Percentiles rank a stretch among this genome's conserved stretches.
Evolutionary conservation across 805 yeast genomes (phyloP).

Genomic region (Naumovozyma baii): DNA sequence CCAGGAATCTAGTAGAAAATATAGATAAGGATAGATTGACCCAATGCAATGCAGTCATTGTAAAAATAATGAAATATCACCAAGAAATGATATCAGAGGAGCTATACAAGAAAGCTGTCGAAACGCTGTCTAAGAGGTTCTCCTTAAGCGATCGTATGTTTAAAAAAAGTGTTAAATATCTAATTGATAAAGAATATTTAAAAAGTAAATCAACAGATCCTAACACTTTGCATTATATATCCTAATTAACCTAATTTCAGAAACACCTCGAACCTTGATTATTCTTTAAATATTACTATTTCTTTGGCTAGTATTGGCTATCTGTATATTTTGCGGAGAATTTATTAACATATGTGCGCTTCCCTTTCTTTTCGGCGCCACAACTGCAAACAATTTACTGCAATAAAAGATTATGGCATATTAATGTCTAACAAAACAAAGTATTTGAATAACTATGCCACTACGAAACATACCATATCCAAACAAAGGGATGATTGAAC

Average conservation of each 20-base stretch:
- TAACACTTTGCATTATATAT: neutral
- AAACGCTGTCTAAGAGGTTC: slow-evolving; percentile 53
- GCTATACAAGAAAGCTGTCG: slow-evolving; percentile 54
- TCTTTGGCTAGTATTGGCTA: too few relatives aligned
- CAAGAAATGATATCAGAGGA: slow-evolving; percentile 53
- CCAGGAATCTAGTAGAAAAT: slow-evolving; percentile 40
- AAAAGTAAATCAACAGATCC: slow-evolving; percentile 57
- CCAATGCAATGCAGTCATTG: slow-evolving; percentile 77
- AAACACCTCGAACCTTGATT: too few relatives aligned
- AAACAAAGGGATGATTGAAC: too few relatives aligned
- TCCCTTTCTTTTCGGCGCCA: too few relatives aligned
- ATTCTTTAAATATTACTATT: too few relatives aligned
- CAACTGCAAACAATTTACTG: too few relatives aligned
- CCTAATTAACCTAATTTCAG: too few relatives aligned
- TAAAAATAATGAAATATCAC: slow-evolving; percentile 76
- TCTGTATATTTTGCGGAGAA: too few relatives aligned
- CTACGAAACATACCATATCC: slow-evolving; percentile 7
- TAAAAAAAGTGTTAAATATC: slow-evolving; percentile 61
- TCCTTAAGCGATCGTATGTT: slow-evolving; percentile 58
- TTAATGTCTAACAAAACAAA: too few relatives aligned
- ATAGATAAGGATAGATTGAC: slow-evolving; percentile 54
- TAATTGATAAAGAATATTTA: slow-evolving; percentile 74
- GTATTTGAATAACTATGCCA: slow-evolving; percentile 4
- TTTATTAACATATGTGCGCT: too few relatives aligned
- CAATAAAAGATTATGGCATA: too few relatives aligned